Conservation (phyloP, 352 stramenopile species). For the Phytopythium sindhum region DNA sequence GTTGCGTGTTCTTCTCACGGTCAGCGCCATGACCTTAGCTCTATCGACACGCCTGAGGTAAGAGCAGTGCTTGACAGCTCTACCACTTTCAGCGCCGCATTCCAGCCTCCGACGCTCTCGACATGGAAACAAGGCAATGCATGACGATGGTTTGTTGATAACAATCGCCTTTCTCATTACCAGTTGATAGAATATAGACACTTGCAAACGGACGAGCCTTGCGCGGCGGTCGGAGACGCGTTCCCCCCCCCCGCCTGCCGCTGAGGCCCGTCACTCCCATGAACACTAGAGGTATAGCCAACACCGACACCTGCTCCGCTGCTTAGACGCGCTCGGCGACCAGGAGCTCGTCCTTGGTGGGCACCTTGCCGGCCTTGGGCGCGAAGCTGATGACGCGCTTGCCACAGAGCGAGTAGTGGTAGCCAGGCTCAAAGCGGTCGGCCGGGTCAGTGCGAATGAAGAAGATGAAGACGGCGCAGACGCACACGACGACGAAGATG, state of each 20-base stretch:
- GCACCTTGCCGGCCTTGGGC: constrained; percentile 32
- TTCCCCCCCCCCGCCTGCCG: neutral
- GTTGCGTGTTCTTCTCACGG: too few species aligned
- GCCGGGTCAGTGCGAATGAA: constrained; percentile 62
- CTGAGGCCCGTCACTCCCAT: neutral
- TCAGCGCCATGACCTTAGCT: too few species aligned
- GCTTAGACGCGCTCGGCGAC: constrained; percentile 7
- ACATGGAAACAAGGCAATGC: neutral
- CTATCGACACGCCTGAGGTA: too few species aligned
- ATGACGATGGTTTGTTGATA: neutral
- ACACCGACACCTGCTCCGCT: neutral
- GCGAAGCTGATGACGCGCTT: constrained; percentile 61
- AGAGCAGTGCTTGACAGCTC: too few species aligned
- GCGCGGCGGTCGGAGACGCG: neutral
- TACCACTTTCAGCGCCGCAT: too few species aligned
- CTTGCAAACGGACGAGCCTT: neutral
- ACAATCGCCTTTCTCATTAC: constrained; percentile 3
- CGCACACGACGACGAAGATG: constrained; percentile 55
- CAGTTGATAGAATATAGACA: constrained; percentile 8
- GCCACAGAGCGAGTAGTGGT: constrained; percentile 57
- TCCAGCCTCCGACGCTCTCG: neutral
- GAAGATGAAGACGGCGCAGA: constrained; percentile 46
- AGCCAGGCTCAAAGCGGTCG: constrained; percentile 61
- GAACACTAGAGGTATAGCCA: neutral
- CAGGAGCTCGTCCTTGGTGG: constrained; percentile 10